Base-by-base conservation (phyloP, 179 eudicot species). In the Heliamphora pulchella region DNA sequence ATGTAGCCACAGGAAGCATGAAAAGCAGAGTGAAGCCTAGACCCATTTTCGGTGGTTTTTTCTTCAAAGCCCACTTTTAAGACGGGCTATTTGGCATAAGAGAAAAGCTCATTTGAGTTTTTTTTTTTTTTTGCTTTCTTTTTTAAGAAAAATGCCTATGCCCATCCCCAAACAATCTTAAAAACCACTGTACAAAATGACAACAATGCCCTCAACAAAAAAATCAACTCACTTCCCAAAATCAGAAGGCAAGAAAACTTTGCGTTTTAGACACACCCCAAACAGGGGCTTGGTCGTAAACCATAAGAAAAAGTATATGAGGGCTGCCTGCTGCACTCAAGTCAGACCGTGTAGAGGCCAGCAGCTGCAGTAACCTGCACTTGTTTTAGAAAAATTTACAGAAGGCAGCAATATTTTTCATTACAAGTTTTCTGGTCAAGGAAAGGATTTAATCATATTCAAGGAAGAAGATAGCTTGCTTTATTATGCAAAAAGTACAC, bases 401-500 rank as follows among this genome's bases (percentile, higher is more conserved):
- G 22, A 48, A 48, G 75, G 57, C 46, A 73, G 63, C 22, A 73
- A 13, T 73, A 53, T 54, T 48, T 15, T 55, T 39, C 75, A 57
- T 74, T 54, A 57, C 64, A 74, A 13, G 47, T 74, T 55, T 15
- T 50, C 4, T 0, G 64, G 20, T 74, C 64, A 0, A 51, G 41
- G 74, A 31, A 51, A 71, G 75, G 4, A 71, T 71, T 71, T n/a
- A 47, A 47, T 71, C 41, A 71, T 71, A 71, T 18, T 51, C 15
- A 15, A 50, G 44, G 17, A 72, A 72, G n/a, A 72, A 20, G 76
- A 22, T 51, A 22, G 76, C 20, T n/a, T 70, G 74, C 54, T 10
- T 46, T 51, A 14, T 72, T 20, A 51, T 53, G 43, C 3, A 39
- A 51, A 20, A 43, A 20, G 75, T 50, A 4, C 41, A 69, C 53